A percentile compares a stretch with the other conserved stretches of the same genome.
These are phyloP conservation scores for Pyrenochaeta sp. DNA, from an alignment of 2,329 filamentous ascomycete species.

Conservation along the genomic window DNA sequence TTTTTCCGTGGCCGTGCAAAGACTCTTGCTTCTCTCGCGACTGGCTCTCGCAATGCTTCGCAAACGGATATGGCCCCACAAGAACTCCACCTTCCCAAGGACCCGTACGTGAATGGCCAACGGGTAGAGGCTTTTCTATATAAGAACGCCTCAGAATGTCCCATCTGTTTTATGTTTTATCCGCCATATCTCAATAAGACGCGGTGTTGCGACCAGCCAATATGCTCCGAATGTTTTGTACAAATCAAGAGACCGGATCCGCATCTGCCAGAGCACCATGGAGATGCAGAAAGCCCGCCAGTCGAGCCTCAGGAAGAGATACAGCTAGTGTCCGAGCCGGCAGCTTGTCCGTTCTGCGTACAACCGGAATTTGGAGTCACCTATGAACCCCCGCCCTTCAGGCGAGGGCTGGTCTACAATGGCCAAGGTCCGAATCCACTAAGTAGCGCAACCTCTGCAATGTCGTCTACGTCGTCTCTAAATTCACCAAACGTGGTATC, in stretches of 20 bases:
- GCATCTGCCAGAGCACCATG: slow-evolving; percentile 81
- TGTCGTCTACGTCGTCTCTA: slow-evolving; percentile 86
- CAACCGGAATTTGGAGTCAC: slow-evolving; percentile 96
- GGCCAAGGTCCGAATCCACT: slow-evolving; percentile 62
- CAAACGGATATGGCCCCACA: slow-evolving; percentile 76
- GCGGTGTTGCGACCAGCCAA: slow-evolving; percentile 92
- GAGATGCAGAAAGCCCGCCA: slow-evolving; percentile 51
- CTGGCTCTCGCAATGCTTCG: slow-evolving; percentile 76
- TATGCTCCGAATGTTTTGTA: slow-evolving; percentile 98
- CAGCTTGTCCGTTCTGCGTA: slow-evolving; percentile 93
- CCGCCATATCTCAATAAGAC: slow-evolving; percentile 94
- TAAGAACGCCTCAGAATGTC: slow-evolving; percentile 88
- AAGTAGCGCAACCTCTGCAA: slow-evolving; percentile 69
- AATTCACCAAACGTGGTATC: slow-evolving; percentile 62
- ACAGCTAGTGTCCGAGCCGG: slow-evolving; percentile 86
- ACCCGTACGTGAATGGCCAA: slow-evolving; percentile 93
- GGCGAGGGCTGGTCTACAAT: slow-evolving; percentile 79
- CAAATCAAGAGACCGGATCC: slow-evolving; percentile 96
- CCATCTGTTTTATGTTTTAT: slow-evolving; percentile 96
- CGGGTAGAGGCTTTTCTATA: slow-evolving; percentile 92
- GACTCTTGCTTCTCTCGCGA: slow-evolving; percentile 83
- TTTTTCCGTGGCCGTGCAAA: slow-evolving; percentile 86
- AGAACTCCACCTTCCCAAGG: slow-evolving; percentile 80
- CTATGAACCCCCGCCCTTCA: slow-evolving; percentile 88
- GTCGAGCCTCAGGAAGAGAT: slow-evolving; percentile 61